Evolutionary conservation across 768 basidiomycete species (phyloP).

Genomic region (Agaricus sinodeliciosus): DNA sequence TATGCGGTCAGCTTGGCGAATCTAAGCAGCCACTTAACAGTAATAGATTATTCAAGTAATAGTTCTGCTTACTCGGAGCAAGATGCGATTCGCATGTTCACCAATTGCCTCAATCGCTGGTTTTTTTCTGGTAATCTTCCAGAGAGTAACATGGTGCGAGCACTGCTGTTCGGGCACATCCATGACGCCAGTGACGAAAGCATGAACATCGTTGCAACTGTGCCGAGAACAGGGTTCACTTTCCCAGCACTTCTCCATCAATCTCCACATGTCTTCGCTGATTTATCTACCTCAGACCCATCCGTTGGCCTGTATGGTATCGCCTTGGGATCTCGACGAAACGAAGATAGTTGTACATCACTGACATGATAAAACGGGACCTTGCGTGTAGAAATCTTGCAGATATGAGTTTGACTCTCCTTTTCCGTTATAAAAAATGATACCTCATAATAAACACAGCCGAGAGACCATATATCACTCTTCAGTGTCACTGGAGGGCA

Average conservation of each 20-base stretch:
- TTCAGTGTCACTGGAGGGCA: not conserved
- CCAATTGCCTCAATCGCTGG: no score
- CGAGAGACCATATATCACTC: slow-evolving; percentile 7
- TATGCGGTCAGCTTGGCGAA: no score
- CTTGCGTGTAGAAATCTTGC: not conserved
- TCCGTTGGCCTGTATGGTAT: not conserved
- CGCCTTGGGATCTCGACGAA: not conserved
- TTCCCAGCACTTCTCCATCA: not conserved
- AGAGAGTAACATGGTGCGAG: no score
- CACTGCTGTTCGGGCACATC: no score
- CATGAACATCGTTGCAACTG: not conserved
- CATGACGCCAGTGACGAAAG: no score
- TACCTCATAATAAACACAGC: slow-evolving; percentile 6
- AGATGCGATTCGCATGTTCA: no score
- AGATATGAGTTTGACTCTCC: not conserved
- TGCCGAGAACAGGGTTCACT: not conserved
- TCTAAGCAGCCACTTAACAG: no score
- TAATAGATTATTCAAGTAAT: no score
- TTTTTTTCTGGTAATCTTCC: no score
- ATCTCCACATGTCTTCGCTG: not conserved
- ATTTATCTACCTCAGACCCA: not conserved
- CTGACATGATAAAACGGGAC: not conserved
- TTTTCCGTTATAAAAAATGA: not conserved
- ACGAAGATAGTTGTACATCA: not conserved
- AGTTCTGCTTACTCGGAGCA: no score